Evolutionary conservation across 352 stramenopile species (phyloP).

Genomic region (Pythium coloratum): DNA sequence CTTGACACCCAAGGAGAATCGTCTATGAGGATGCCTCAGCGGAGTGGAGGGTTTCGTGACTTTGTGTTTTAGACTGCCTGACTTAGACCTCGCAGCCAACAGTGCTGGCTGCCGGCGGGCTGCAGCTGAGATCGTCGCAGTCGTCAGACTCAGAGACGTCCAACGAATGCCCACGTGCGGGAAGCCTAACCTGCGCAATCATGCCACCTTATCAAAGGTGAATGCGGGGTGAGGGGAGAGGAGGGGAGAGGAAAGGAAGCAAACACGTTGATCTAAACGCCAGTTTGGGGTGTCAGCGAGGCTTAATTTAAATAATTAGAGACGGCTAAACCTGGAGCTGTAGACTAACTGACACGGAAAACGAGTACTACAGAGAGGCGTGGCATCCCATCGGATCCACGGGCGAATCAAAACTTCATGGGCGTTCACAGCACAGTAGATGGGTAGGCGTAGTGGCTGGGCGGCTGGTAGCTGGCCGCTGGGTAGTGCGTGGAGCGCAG

Average conservation of each 20-base stretch:
- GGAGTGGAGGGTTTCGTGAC: background rate
- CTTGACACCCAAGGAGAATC: too few species aligned
- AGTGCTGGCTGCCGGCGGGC: too few species aligned
- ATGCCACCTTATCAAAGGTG: background rate
- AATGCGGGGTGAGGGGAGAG: background rate
- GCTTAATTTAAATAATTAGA: slow-evolving; percentile 19
- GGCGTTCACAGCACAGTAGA: slow-evolving; percentile 6
- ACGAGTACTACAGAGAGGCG: background rate
- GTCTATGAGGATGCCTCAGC: too few species aligned
- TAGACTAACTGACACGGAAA: background rate
- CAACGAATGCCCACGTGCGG: background rate
- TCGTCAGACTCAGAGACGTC: background rate
- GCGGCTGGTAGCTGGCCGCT: slow-evolving; percentile 17
- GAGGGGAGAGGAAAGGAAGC: too few species aligned
- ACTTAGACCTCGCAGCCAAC: background rate
- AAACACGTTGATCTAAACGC: background rate
- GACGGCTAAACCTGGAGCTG: background rate
- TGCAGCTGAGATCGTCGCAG: background rate
- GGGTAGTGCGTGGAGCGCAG: slow-evolving; percentile 12
- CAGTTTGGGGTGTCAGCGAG: background rate
- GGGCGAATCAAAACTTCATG: slow-evolving; percentile 7
- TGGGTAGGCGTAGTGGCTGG: slow-evolving; percentile 19
- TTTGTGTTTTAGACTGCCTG: background rate
- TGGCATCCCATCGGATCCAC: background rate
- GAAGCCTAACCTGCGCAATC: background rate